Conservation (phyloP, 495 filamentous ascomycete genomes). For the Aspergillus cristatus region DNA sequence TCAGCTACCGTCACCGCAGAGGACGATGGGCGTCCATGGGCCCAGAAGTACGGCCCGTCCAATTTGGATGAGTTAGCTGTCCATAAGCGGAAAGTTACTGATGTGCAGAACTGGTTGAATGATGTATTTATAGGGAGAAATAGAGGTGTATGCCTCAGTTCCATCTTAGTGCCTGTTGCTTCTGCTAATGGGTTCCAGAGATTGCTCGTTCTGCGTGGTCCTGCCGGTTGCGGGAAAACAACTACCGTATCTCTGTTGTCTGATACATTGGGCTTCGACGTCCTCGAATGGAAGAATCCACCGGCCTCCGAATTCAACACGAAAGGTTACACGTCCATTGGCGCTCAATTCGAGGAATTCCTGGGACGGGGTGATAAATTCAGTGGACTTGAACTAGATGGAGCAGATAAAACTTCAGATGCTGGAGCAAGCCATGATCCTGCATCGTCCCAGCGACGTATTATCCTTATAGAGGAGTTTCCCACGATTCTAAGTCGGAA, state of each 20-base stretch:
- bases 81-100: constrained; percentile 84
- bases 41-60: constrained; percentile 66
- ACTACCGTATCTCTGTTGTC: constrained; percentile 72
- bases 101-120: constrained; percentile 75
- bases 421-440: constrained; percentile 1
- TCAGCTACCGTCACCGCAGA: constrained; percentile 1
- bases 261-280: constrained; percentile 56
- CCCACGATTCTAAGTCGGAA: constrained; percentile 68
- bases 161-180: not conserved
- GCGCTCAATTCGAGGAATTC: constrained; percentile 84
- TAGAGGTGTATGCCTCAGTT: constrained; percentile 21
- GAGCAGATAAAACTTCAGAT: not conserved
- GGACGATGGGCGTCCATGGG: constrained; percentile 56
- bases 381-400: constrained; percentile 56
- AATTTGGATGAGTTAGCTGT: constrained; percentile 78
- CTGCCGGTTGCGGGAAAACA: constrained; percentile 91
- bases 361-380: constrained; percentile 69
- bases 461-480: constrained; percentile 91
- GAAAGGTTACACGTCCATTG: constrained; percentile 53
- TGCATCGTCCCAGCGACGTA: constrained; percentile 24
- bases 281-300: constrained; percentile 90
- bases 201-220: constrained; percentile 76
- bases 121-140: constrained; percentile 54
- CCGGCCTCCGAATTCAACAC: constrained; percentile 43
- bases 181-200: constrained; percentile 42